Base-by-base conservation (phyloP, 768 basidiomycete species). In the Hypholoma sublateritium region DNA sequence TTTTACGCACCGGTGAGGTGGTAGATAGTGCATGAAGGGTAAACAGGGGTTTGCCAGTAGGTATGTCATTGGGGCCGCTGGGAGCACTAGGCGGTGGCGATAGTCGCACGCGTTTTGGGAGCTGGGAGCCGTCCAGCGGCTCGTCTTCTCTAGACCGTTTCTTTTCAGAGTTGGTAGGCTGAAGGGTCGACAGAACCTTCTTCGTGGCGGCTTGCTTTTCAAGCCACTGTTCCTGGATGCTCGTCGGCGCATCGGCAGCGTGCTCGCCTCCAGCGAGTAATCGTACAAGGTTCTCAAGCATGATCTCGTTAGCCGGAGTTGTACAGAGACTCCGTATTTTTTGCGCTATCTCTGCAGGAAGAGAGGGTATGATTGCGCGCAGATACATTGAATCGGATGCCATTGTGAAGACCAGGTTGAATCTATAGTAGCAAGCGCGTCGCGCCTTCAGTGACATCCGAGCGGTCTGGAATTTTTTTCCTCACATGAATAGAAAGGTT, bases 1-100 rank as follows among this genome's bases (percentile, higher is more conserved):
- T 91, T 73, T 88, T 90, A 50, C 91, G 85, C 50, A 91, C 69
- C 11, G 90, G 90, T 0, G 89, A 84, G 11, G 86, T 83, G n/a
- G 80, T 74, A 25, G 89, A 90, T 41, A 92, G 70, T 16, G 84
- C 71, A 39, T 88, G 83, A 1, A 91, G 72, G 2, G 85, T 82
- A 70, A 81, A 86, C 9, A 80, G 55, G 1, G 85, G 80, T 0
- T 70, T 64, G 35, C 82, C 82, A 32, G 76, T 72, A 59, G 60
- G 22, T 61, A 52, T 28, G 57, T 48, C 2, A 46, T 47, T 7
- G 53, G 14, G 22, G 41, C 52, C 53, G 39, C 59, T 58, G 8
- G 44, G 44, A 14, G 44, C 24, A 21, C 2, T 14, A 16, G 41
- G 6, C 22, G 43, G n/a, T 17, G 46, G 46, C 42, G 64, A 64